Evolutionary conservation across 1,139 yeast species (phyloP), one percentile per base, ranked within the genome.

Genomic region (Protomyces macrosporus): DNA sequence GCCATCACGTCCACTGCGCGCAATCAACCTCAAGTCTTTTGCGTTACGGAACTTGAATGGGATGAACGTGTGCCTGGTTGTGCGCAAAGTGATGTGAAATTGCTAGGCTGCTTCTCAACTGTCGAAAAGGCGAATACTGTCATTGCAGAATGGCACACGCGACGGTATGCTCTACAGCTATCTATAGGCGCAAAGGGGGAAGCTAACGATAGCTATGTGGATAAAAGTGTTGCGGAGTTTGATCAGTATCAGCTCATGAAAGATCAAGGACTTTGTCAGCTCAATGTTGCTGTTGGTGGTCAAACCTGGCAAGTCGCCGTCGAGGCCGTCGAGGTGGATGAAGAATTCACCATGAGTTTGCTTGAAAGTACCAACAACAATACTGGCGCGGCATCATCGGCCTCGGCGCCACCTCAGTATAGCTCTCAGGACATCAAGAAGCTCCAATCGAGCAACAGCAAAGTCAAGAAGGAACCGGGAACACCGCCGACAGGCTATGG

Each of bases 271-370:
- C 45, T 58, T 3, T 37, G 51, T 10, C 55, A 33, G 40, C 62
- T 51, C 36, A 48, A 51, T n/a, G 56, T 52, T 1, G 62, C 62
- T 30, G 53, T 50, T 3, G 56, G 55, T 14, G 23, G 37, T 33
- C 52, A 42, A 39, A 39, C 56, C 9, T 58, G 62, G 62, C 56
- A 58, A 30, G 52, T 58, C 14, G 42, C 62, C 35, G 36, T 58
- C 39, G 62, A 58, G 39, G 37, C 45, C 39, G 53, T 58, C 30
- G 62, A 50, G 53, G 42, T 52, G 48, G 37, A 58, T 34, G 53
- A 48, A 39, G 62, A 58, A 14, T 58, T 58, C 36, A 58, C 55
- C 33, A 52, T 58, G 62, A 51, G 56, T 6, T 23, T 58, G 12
- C 56, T 58, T 4, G 62, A 58, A 12, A 42, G 48, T 32, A 42